Conservation (phyloP, 805 yeast genomes). For the Yamadazyma nakazawae region DNA sequence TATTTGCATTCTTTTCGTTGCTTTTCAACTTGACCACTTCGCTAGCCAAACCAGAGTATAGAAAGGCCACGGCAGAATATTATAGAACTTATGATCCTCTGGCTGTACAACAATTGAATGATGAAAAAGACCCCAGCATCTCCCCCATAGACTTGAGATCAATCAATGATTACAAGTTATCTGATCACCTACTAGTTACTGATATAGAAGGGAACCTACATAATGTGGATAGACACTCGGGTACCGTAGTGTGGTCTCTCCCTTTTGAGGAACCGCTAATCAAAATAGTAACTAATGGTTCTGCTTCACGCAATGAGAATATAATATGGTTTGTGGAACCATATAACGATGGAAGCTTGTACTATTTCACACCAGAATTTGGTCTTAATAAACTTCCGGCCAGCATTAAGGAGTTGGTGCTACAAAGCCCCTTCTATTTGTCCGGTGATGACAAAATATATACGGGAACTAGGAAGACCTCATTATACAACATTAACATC, state of each 20-base stretch:
- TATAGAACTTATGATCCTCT: conserved; percentile 3
- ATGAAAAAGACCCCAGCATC: conserved; percentile 8
- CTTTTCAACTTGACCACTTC: neutral
- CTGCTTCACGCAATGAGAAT: conserved; percentile 18
- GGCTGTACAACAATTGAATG: neutral
- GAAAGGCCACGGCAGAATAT: neutral
- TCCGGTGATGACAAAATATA: conserved; percentile 75
- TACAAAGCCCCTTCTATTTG: conserved; percentile 82
- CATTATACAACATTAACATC: conserved; percentile 70
- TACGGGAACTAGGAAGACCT: conserved; percentile 79
- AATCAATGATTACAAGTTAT: conserved; percentile 46
- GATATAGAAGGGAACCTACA: conserved; percentile 87
- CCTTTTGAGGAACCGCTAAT: conserved; percentile 65
- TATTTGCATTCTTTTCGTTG: neutral
- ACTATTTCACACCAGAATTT: conserved; percentile 66
- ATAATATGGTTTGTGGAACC: conserved; percentile 90
- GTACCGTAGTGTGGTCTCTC: conserved; percentile 74
- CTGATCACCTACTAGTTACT: conserved; percentile 63
- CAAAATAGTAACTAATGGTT: conserved; percentile 28
- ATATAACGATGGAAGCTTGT: conserved; percentile 75
- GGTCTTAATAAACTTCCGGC: conserved; percentile 85
- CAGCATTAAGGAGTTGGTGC: conserved; percentile 69
- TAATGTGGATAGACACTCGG: conserved; percentile 73
- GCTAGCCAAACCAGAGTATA: neutral
- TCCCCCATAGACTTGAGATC: conserved; percentile 38